Evolutionary conservation across 495 filamentous ascomycete genomes (phyloP).

Genomic region (Lophiotrema nucula): DNA sequence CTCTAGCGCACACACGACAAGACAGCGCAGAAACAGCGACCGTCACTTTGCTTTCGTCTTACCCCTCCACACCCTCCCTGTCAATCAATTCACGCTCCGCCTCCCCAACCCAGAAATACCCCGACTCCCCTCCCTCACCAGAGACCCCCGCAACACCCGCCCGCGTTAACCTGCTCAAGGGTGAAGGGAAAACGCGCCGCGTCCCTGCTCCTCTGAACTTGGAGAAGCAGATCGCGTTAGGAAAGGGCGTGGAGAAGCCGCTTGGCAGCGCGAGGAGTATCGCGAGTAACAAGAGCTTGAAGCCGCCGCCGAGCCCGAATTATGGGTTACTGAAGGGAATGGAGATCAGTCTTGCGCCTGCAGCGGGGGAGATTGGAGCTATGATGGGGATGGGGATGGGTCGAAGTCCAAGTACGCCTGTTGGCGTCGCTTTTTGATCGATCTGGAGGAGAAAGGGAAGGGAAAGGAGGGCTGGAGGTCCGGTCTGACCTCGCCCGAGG

Average conservation of each 20-base stretch:
- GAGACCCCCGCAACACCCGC: constrained; percentile 8
- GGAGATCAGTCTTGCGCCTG: constrained; percentile 6
- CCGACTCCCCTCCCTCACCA: neutral
- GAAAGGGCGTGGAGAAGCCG: constrained; percentile 16
- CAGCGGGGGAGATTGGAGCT: neutral
- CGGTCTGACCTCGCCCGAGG: too few species aligned
- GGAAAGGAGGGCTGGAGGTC: too few species aligned
- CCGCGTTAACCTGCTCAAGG: constrained; percentile 17
- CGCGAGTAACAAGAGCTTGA: constrained; percentile 8
- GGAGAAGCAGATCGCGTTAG: constrained; percentile 22
- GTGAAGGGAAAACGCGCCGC: constrained; percentile 16
- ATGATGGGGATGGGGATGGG: neutral
- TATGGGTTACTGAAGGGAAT: constrained; percentile 22
- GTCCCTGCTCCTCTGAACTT: constrained; percentile 18
- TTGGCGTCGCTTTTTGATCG: constrained; percentile 28
- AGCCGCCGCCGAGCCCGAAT: constrained; percentile 22
- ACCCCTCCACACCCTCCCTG: constrained; percentile 21
- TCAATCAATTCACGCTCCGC: constrained; percentile 11
- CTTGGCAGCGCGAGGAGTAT: constrained; percentile 15
- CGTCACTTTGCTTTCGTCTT: constrained; percentile 26
- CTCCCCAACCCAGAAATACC: neutral
- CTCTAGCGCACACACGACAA: constrained; percentile 25
- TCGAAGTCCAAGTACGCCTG: constrained; percentile 12
- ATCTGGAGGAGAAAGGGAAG: neutral
- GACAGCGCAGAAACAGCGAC: constrained; percentile 21